These are phyloP conservation scores for Emiliania huxleyi DNA, from an alignment of 78 protist species.

Conservation along the genomic window DNA sequence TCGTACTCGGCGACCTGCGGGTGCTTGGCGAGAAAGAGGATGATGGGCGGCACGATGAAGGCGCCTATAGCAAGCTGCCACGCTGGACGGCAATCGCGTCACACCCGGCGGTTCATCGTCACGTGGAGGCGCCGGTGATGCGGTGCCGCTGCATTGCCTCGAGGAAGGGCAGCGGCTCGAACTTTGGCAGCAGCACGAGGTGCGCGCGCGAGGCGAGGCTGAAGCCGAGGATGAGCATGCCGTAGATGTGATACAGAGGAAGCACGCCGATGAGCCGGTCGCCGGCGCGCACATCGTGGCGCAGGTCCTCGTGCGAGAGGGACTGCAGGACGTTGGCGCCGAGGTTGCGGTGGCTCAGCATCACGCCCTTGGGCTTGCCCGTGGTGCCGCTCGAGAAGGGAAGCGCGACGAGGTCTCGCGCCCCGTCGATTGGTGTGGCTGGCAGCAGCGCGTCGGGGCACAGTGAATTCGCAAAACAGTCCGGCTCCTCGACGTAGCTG, in stretches of 20 bases:
- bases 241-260: constrained; percentile 80
- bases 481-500: neutral
- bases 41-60: constrained; percentile 82
- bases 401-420: neutral
- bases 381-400: constrained; percentile 75
- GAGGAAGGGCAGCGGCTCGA: constrained; percentile 67
- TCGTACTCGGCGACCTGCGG: constrained; percentile 70
- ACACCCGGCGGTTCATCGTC: too few relatives aligned
- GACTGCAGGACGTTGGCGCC: constrained; percentile 53
- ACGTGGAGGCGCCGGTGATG: constrained; percentile 47
- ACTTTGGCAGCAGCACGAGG: constrained; percentile 56
- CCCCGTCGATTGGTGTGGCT: neutral
- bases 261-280: constrained; percentile 61
- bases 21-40: constrained; percentile 75
- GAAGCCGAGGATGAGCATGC: constrained; percentile 26
- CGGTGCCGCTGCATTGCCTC: constrained; percentile 42
- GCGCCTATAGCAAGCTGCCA: too few relatives aligned
- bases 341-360: constrained; percentile 72
- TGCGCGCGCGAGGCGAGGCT: neutral
- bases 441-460: neutral
- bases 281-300: neutral
- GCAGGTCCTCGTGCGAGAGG: too few relatives aligned
- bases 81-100: too few relatives aligned
- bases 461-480: neutral
- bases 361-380: constrained; percentile 85